These are phyloP conservation scores for Plantago lanceolata DNA, from an alignment of 305 asterid genomes.

Conservation along the genomic window DNA sequence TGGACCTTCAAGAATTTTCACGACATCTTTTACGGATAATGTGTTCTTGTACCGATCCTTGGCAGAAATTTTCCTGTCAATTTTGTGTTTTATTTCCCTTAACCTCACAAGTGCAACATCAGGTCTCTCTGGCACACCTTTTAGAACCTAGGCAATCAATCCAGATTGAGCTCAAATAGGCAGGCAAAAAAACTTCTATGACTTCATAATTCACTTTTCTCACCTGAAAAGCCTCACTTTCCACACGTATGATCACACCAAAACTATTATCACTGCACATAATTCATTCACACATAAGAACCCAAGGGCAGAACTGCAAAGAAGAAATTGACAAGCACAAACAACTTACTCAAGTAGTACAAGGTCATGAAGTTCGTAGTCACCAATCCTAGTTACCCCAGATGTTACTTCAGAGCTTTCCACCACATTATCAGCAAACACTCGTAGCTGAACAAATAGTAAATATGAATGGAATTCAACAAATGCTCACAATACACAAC, in stretches of 20 bases:
- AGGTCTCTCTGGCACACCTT: conserved; percentile 90
- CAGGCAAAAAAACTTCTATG: conserved; percentile 11
- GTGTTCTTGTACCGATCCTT: conserved; percentile 69
- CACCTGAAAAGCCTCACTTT: conserved; percentile 95
- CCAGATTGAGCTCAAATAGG: conserved; percentile 25
- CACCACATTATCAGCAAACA: conserved; percentile 86
- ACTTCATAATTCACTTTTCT: conserved; percentile 19
- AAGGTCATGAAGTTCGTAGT: conserved; percentile 95
- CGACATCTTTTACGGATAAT: conserved; percentile 82
- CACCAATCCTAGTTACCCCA: conserved; percentile 81
- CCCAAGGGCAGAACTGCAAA: conserved; percentile 3
- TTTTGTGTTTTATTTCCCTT: conserved; percentile 81
- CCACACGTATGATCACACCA: conserved; percentile 93
- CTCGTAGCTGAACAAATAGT: conserved; percentile 57
- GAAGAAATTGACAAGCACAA: conserved; percentile 2
- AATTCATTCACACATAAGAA: conserved; percentile 10
- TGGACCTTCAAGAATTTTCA: conserved; percentile 92
- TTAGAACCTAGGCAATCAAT: conserved; percentile 60
- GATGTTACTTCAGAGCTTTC: conserved; percentile 97
- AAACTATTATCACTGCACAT: conserved; percentile 82
- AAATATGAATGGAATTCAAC: conserved; percentile 16
- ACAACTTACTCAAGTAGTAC: conserved; percentile 74
- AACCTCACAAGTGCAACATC: conserved; percentile 85
- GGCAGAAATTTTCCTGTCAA: conserved; percentile 65
- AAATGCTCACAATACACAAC: conserved; percentile 4